Evolutionary conservation across 1,284 basidiomycete species (phyloP).

Genomic region (Macrocystidia cucumis): DNA sequence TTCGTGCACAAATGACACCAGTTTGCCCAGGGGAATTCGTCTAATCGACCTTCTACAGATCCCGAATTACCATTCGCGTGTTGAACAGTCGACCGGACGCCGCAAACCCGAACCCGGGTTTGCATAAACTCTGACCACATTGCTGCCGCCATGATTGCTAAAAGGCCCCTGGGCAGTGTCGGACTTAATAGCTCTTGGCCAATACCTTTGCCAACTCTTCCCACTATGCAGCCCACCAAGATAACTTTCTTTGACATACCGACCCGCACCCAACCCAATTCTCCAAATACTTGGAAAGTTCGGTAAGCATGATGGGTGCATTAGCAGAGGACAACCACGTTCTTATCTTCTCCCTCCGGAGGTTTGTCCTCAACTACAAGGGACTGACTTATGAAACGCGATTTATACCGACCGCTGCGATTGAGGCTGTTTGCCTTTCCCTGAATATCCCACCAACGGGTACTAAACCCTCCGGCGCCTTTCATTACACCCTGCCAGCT

Average conservation of each 20-base stretch:
- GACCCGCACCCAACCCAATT: constrained; percentile 9
- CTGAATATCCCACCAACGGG: constrained; percentile 14
- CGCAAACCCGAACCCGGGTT: too few species aligned
- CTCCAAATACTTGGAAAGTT: constrained; percentile 17
- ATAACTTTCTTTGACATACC: constrained; percentile 15
- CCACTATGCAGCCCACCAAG: constrained; percentile 6
- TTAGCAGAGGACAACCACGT: constrained; percentile 5
- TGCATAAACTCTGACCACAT: too few species aligned
- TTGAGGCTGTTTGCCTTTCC: constrained; percentile 12
- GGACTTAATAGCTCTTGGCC: neutral
- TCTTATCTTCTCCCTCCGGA: too few species aligned
- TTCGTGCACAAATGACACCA: too few species aligned
- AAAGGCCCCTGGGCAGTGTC: too few species aligned
- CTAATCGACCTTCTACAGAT: too few species aligned
- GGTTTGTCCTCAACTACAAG: constrained; percentile 15
- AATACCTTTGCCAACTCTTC: neutral
- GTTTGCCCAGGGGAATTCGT: too few species aligned
- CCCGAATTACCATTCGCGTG: too few species aligned
- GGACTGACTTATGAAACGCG: constrained; percentile 14
- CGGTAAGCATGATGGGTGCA: constrained; percentile 2
- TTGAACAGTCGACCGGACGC: too few species aligned
- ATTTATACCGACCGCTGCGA: constrained; percentile 13
- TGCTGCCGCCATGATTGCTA: too few species aligned
- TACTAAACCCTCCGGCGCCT: constrained; percentile 10
- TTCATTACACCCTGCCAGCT: constrained; percentile 15